Evolutionary conservation across 192 early-diverging fungal species (phyloP), one percentile per base, ranked within the genome.

Genomic region (Glomus cerebriforme): DNA sequence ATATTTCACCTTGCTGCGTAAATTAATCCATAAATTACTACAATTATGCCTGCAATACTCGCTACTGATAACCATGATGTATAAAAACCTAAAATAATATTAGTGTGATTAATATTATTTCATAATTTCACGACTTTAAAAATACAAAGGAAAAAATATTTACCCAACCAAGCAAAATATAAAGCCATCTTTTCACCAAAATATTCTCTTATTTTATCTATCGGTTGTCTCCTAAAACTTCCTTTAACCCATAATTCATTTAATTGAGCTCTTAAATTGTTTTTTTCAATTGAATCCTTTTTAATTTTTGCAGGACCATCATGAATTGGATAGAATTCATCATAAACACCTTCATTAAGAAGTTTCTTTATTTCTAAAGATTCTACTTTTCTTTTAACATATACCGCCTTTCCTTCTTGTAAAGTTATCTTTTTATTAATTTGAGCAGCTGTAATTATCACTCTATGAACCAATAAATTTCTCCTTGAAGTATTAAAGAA

Each of bases 151-250:
- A 29, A 22, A 32, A 64, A 24, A 62, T 37, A 70, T 63, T 59
- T 71, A 77, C 88, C 88, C 45, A 92, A 79, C 88, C 90, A 93
- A 29, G 90, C 87, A 83, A 93, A 92, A 63, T 92, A 93, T 2
- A 91, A 83, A 13, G 88, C 91, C 64, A 90, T 82, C 71, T 87
- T 84, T 81, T 93, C 92, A n/a, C 92, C 92, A 77, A 89, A 92
- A 78, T 93, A 93, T n/a, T 73, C 77, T 47, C 85, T 81, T 43
- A 90, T 85, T 27, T 88, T 81, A 24, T 85, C 82, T 17, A 89
- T 24, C 1, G 88, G 88, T 64, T 89, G 87, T 0, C 66, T 19
- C n/a, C 32, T n/a, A 58, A 68, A 69, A 37, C 83, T 10, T 2
- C 39, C 60, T 66, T 77, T 75, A 10, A 86, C 82, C 89, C 89